A percentile compares a stretch with the other conserved stretches of the same genome.
Evolutionary conservation across 768 basidiomycete genomes (phyloP).

Genomic region (Kwoniella dejecticola): DNA sequence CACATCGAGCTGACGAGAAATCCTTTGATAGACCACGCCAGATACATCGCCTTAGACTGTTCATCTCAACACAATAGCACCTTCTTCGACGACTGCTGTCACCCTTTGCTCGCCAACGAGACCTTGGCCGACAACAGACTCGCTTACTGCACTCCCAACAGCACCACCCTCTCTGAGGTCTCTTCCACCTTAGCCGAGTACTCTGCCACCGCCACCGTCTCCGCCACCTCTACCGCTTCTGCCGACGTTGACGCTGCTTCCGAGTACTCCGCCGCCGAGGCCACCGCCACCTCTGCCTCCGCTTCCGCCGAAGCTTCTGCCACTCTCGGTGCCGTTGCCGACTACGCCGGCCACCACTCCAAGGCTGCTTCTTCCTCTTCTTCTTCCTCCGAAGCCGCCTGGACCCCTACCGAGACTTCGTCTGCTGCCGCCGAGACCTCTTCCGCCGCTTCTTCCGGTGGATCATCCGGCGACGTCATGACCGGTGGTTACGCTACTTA

Average conservation of each 20-base stretch:
- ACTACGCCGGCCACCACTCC: conserved; percentile 19
- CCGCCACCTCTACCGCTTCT: conserved; percentile 33
- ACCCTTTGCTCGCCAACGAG: conserved; percentile 67
- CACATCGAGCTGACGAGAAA: background rate
- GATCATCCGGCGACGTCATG: conserved; percentile 27
- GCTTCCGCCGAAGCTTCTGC: conserved; percentile 23
- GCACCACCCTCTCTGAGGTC: conserved; percentile 29
- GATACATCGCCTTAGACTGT: conserved; percentile 66
- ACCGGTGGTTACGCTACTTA: conserved; percentile 59
- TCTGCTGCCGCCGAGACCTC: conserved; percentile 30
- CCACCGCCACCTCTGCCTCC: conserved; percentile 25
- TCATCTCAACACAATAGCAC: conserved; percentile 58
- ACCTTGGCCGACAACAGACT: conserved; percentile 60
- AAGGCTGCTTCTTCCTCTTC: conserved; percentile 15
- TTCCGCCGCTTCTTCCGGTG: conserved; percentile 29
- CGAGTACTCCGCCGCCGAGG: conserved; percentile 29
- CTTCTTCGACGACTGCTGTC: conserved; percentile 70
- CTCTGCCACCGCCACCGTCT: conserved; percentile 35
- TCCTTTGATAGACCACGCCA: conserved; percentile 59
- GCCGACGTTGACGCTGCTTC: conserved; percentile 27
- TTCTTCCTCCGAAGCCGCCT: conserved; percentile 15
- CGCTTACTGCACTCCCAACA: conserved; percentile 62
- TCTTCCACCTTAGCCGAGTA: conserved; percentile 28
- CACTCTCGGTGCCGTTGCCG: conserved; percentile 34
- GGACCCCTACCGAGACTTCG: conserved; percentile 33